These are phyloP conservation scores for Leishmania amazonensis DNA, from an alignment of 208 protist genomes.

Conservation along the genomic window DNA sequence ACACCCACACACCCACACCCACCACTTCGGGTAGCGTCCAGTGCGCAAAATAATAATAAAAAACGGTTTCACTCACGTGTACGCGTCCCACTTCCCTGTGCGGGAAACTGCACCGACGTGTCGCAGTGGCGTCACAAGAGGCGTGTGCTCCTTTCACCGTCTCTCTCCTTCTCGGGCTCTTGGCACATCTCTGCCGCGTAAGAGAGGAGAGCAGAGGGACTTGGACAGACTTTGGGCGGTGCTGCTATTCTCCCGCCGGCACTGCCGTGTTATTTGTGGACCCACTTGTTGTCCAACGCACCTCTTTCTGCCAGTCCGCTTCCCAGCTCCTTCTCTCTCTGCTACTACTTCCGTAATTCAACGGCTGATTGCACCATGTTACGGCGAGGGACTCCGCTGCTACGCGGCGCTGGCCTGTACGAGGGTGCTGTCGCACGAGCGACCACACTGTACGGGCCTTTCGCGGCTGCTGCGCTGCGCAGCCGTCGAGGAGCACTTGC, in stretches of 20 bases:
- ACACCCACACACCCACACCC: background rate
- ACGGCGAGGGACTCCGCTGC: background rate
- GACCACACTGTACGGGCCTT: background rate
- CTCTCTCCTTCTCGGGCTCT: background rate
- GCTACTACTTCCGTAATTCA: background rate
- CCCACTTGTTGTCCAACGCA: background rate
- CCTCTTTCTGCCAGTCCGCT: background rate
- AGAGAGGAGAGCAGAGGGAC: background rate
- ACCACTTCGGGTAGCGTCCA: background rate
- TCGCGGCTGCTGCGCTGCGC: slow-evolving; percentile 1
- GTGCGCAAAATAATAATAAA: background rate
- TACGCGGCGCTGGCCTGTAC: slow-evolving; percentile 3
- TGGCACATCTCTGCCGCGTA: background rate
- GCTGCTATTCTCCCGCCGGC: background rate
- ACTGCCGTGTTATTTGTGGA: background rate
- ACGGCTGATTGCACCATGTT: background rate
- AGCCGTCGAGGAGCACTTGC: slow-evolving; percentile 2
- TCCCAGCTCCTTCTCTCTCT: background rate
- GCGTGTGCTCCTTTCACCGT: background rate
- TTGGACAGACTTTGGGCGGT: background rate
- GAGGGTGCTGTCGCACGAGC: background rate
- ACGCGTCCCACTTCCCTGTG: background rate
- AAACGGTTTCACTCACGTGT: background rate
- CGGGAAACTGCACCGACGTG: background rate
- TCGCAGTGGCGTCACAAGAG: background rate